These are phyloP conservation scores for Leishmania major DNA, from an alignment of 208 protist species.

Conservation along the genomic window DNA sequence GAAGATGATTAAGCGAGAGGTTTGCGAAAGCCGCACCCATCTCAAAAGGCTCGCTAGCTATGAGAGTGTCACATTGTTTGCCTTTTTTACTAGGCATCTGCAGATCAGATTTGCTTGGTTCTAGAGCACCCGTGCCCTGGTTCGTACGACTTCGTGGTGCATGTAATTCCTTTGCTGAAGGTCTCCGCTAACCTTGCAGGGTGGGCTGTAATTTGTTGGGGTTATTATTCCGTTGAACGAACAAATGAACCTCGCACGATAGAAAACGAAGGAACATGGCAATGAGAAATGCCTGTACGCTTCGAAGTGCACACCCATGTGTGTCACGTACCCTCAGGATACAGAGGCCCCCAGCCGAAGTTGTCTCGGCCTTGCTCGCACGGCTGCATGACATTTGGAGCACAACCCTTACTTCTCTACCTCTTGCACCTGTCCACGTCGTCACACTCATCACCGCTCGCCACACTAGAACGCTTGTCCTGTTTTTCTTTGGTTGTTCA, in stretches of 20 bases:
- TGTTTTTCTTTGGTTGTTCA: not conserved
- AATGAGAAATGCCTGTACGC: not conserved
- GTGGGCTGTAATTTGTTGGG: not conserved
- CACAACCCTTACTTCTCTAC: not conserved
- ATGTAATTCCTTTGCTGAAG: not conserved
- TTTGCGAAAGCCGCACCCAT: not conserved
- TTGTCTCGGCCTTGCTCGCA: constrained; percentile 10
- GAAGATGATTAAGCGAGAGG: constrained; percentile 1
- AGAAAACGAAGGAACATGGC: not conserved
- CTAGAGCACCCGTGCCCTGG: not conserved
- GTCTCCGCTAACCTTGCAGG: not conserved
- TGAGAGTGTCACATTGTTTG: not conserved
- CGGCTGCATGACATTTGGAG: not conserved
- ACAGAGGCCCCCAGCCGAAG: not conserved
- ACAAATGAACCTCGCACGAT: not conserved
- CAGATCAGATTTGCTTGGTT: not conserved
- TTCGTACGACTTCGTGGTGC: not conserved
- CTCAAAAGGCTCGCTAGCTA: not conserved
- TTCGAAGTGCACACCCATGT: not conserved
- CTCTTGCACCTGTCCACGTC: not conserved
- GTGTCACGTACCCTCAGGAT: not conserved
- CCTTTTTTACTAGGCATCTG: not conserved
- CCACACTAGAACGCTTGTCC: not conserved
- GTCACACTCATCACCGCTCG: not conserved
- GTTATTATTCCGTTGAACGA: not conserved